These are phyloP conservation scores for Uronychia setigera DNA, from an alignment of 73 alveolate species.

Conservation along the genomic window DNA sequence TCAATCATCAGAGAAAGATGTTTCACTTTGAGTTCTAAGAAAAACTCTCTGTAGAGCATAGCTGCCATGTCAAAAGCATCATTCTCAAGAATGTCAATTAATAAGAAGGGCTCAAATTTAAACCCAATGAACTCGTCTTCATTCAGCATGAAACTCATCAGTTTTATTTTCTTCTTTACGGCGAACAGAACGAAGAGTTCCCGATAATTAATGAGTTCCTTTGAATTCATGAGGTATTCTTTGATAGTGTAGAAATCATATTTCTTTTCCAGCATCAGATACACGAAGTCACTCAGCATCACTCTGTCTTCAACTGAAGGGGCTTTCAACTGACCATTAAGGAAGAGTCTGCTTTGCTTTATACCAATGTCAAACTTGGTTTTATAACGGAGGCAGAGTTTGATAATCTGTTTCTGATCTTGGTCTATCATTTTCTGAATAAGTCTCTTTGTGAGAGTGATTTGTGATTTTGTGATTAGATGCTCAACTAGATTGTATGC, in stretches of 20 bases:
- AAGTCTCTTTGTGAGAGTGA: conserved; percentile 43
- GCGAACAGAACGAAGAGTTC: conserved; percentile 69
- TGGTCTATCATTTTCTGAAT: conserved; percentile 51
- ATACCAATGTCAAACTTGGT: conserved; percentile 56
- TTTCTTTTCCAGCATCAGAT: conserved; percentile 56
- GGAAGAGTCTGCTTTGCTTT: conserved; percentile 33
- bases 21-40: conserved; percentile 22
- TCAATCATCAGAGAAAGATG: not conserved
- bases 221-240: conserved; percentile 14
- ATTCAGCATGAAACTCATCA: conserved; percentile 59
- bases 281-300: conserved; percentile 53
- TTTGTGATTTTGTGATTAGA: conserved; percentile 43
- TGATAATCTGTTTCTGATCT: conserved; percentile 50
- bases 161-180: conserved; percentile 53
- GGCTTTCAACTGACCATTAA: conserved; percentile 32
- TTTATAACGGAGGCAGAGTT: conserved; percentile 53
- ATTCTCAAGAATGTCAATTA: conserved; percentile 57
- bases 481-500: conserved; percentile 37
- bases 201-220: conserved; percentile 30
- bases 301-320: conserved; percentile 50
- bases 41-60: conserved; percentile 66
- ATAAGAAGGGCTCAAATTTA: conserved; percentile 31
- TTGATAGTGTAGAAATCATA: conserved; percentile 25
- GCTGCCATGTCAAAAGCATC: conserved; percentile 71
- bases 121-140: conserved; percentile 41